Evolutionary conservation across 495 filamentous ascomycete genomes (phyloP).

Genomic region (Penicillium malachiteum): DNA sequence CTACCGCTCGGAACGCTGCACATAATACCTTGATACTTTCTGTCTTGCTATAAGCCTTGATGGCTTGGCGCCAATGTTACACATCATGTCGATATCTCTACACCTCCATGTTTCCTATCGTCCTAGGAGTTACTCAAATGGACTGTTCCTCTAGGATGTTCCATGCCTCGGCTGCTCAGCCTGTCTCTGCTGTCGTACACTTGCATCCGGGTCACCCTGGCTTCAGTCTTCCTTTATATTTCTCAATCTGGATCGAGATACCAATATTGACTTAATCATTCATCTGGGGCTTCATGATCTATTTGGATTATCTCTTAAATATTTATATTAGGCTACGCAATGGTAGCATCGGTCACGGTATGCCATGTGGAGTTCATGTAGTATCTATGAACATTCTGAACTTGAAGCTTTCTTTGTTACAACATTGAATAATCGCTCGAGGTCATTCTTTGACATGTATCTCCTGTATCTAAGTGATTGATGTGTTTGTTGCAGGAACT

Average conservation of each 20-base stretch:
- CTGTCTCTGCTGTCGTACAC: neutral
- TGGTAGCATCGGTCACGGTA: no score
- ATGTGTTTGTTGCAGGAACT: no score
- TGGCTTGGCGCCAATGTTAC: slow-evolving; percentile 7
- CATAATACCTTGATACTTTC: slow-evolving; percentile 26
- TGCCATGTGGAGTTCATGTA: no score
- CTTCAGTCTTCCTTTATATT: slow-evolving; percentile 7
- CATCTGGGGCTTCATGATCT: neutral
- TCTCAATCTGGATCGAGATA: slow-evolving; percentile 14
- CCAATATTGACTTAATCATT: slow-evolving; percentile 12
- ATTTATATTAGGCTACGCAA: no score
- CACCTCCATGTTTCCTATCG: slow-evolving; percentile 2
- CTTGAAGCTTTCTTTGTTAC: no score
- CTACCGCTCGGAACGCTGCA: slow-evolving; percentile 18
- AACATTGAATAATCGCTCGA: no score
- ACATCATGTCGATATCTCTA: slow-evolving; percentile 18
- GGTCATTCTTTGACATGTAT: no score
- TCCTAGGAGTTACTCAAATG: neutral
- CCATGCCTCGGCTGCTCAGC: neutral
- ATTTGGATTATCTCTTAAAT: neutral
- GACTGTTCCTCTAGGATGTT: neutral
- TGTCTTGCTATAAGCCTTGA: slow-evolving; percentile 19
- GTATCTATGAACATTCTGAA: no score
- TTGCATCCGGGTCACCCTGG: slow-evolving; percentile 16
- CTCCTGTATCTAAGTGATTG: no score